Evolutionary conservation across 306 rosid genomes (phyloP).

Genomic region (Vicia faba): DNA sequence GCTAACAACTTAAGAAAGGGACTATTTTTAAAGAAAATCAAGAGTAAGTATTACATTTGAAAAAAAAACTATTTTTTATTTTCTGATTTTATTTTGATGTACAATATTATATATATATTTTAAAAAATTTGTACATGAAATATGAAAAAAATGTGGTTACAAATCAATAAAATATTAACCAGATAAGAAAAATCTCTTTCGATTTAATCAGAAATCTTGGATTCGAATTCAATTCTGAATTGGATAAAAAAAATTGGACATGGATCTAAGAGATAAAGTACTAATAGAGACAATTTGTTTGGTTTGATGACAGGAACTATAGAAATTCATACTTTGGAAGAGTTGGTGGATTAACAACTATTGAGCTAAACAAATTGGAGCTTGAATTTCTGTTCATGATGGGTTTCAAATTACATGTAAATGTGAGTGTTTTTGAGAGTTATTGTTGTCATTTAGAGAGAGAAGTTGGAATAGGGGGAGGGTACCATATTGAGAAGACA

Average conservation of each 20-base stretch:
- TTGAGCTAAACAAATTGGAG: constrained; percentile 77
- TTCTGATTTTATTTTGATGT: not conserved
- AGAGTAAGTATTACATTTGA: not conserved
- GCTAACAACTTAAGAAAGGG: constrained; percentile 32
- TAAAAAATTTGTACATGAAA: not conserved
- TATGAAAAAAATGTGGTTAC: not conserved
- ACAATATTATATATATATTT: not conserved
- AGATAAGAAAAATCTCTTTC: no score
- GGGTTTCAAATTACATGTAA: constrained; percentile 90
- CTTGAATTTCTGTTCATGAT: constrained; percentile 74
- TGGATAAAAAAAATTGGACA: no score
- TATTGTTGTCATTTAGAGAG: constrained; percentile 88
- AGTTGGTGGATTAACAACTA: constrained; percentile 80
- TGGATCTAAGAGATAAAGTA: not conserved
- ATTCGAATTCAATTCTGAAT: no score
- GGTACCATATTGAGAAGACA: constrained; percentile 79
- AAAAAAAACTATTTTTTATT: not conserved
- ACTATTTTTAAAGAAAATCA: constrained; percentile 10
- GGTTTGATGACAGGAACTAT: constrained; percentile 61
- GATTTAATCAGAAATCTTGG: no score
- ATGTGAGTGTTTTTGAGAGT: constrained; percentile 92
- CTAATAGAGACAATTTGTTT: not conserved
- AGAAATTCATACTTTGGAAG: constrained; percentile 84
- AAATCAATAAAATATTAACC: not conserved
- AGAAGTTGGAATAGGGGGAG: constrained; percentile 91